Base-by-base conservation (phyloP, 1,139 yeast species). In the Hyphopichia wangnamkhiaoensis region DNA sequence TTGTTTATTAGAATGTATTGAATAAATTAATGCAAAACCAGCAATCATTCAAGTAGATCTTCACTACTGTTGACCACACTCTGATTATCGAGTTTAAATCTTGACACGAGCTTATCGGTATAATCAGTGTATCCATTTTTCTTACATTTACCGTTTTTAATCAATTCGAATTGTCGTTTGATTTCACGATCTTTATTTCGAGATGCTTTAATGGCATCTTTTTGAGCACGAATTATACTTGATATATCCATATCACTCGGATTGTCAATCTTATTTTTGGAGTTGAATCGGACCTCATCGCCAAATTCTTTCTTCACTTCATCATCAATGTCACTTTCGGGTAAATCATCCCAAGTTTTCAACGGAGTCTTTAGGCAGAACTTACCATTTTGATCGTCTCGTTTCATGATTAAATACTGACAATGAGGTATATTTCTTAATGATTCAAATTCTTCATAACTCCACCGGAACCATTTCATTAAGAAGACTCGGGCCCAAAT, bases 401-500 rank as follows among this genome's bases (percentile, higher is more conserved):
- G 70, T 56, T 86, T 88, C 95, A 90, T 86, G 25, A 84, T 76
- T 31, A 90, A 68, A 57, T 85, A 84, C 48, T 83, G 80, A 53
- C 96, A 91, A 59, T 90, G 94, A 1, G 90, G 91, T 14, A 90
- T 80, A 57, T 90, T 90, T 42, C 84, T 75, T 47, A 90, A 71
- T 32, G 83, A 74, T 61, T 90, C 97, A 61, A 89, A 90, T 61
- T 84, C 82, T 58, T 90, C 96, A 56, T 84, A 91, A 2, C 85
- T 76, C 96, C 97, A 90, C 40, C 95, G 69, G 58, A 82, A 90
- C 96, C 96, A 84, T 54, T 89, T 86, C 93, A 90, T 89, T 34
- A 90, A 61, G 53, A 90, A 90, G 12, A 89, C 96, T 33, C 97
- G 68, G 4, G 95, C 87, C 94, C 95, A 89, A 15, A 90, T 87